Conservation (phyloP, 2,329 filamentous ascomycete genomes). For the Fusarium albosuccineum region DNA sequence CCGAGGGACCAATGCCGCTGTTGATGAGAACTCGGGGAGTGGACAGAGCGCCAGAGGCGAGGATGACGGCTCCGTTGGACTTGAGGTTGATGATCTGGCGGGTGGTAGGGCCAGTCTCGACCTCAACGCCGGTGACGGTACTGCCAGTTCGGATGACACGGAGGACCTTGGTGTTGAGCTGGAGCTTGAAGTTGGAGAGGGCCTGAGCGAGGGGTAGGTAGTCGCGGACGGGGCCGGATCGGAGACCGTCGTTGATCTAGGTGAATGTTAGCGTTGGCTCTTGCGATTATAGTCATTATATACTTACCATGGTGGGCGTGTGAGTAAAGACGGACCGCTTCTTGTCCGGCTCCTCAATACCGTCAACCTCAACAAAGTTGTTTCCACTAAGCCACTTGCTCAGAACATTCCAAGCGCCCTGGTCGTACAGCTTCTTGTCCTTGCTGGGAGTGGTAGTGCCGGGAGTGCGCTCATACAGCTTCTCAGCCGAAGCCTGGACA, state of each 20-base stretch:
- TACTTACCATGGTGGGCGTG: conserved; percentile 58
- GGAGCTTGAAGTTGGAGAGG: conserved; percentile 75
- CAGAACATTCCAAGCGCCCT: conserved; percentile 74
- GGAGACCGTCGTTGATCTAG: conserved; percentile 75
- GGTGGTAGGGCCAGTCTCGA: conserved; percentile 69
- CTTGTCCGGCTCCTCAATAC: conserved; percentile 73
- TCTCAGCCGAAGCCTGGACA: conserved; percentile 68
- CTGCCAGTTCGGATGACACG: conserved; percentile 74
- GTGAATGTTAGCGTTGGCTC: neutral
- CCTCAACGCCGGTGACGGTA: conserved; percentile 75
- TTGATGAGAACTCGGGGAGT: conserved; percentile 74
- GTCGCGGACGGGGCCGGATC: conserved; percentile 77
- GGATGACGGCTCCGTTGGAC: conserved; percentile 63
- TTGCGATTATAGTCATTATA: neutral
- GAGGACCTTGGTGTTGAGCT: conserved; percentile 75
- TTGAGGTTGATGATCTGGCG: conserved; percentile 45
- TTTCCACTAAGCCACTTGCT: conserved; percentile 68
- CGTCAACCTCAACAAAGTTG: conserved; percentile 73
- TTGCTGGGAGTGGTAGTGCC: conserved; percentile 75
- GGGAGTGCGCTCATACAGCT: conserved; percentile 77
- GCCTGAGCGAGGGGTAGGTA: conserved; percentile 74
- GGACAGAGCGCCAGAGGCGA: conserved; percentile 78
- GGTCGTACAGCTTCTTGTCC: conserved; percentile 76
- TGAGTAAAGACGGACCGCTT: conserved; percentile 73
- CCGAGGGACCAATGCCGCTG: conserved; percentile 72